Evolutionary conservation across 768 basidiomycete genomes (phyloP).

Genomic region (Lentinula edodes): DNA sequence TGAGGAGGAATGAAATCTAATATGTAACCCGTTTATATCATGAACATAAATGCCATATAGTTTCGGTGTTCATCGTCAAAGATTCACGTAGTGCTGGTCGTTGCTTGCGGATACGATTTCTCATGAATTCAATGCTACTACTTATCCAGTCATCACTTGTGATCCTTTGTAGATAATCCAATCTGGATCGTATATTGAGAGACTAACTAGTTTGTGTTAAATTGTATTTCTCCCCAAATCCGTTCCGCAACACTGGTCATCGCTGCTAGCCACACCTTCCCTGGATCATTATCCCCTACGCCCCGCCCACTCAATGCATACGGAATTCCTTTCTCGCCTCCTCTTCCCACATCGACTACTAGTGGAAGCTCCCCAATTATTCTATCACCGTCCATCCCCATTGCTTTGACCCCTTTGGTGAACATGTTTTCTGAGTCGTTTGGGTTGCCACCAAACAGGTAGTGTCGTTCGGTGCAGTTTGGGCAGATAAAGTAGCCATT

Average conservation of each 20-base stretch:
- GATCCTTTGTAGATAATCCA: not conserved
- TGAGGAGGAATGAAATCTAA: slow-evolving; percentile 16
- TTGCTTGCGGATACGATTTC: too few species aligned
- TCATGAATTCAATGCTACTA: not conserved
- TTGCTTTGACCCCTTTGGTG: slow-evolving; percentile 46
- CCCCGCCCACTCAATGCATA: slow-evolving; percentile 33
- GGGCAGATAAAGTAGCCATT: slow-evolving; percentile 81
- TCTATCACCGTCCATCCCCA: slow-evolving; percentile 36
- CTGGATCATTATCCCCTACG: slow-evolving; percentile 9
- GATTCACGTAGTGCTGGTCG: too few species aligned
- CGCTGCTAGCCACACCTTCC: slow-evolving; percentile 9
- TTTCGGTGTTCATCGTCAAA: too few species aligned
- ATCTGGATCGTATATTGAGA: not conserved
- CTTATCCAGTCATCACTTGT: too few species aligned
- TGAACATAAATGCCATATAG: too few species aligned
- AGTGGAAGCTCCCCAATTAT: slow-evolving; percentile 82
- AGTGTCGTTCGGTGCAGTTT: slow-evolving; percentile 56
- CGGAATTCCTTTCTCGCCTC: slow-evolving; percentile 67
- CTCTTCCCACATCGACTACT: slow-evolving; percentile 63
- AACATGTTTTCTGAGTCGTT: slow-evolving; percentile 28
- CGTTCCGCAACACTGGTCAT: not conserved
- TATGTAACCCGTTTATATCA: too few species aligned
- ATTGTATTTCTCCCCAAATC: not conserved
- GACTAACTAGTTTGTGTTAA: not conserved
- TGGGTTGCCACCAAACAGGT: slow-evolving; percentile 64